Evolutionary conservation across 2,329 filamentous ascomycete species (phyloP), one percentile per base, ranked within the genome.

Genomic region (Chaetomium globosum): DNA sequence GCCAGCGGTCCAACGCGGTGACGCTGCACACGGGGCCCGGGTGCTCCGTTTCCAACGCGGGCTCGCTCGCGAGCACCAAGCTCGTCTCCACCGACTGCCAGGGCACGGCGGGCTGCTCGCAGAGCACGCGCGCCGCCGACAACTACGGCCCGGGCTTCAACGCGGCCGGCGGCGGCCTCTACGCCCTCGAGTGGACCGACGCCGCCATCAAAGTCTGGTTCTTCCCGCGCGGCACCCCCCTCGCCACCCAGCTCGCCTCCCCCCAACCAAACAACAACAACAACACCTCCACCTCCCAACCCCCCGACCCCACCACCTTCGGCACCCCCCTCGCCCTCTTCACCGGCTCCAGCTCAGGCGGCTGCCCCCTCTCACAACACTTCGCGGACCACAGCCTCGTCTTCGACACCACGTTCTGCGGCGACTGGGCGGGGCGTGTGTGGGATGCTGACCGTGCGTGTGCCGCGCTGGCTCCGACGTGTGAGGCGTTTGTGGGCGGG

Each of bases 361-460:
- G 81, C 4, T 97, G 94, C 77, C 80, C 93, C 71, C 89, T 96
- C 69, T 80, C 87, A 66, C 69, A 77, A 1, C 83, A 89, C 76
- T 96, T 97, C 80, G 80, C 80, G 66, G 77, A 89, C 66, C 85
- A 96, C 79, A 85, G 89, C 71, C 87, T 97, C 68, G 85, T 94
- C 68, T 88, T 95, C 76, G 87, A 94, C 78, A 95, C 88, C 0
- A 90, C 90, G 6, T 92, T 96, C 76, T 97, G 93, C 77, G 93
- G 93, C 23, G 86, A 89, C 73, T 97, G 93, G 93, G 93, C 93
- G 8, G 91, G 91, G 28, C 75, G 80, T 51, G 86, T 88, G 39
- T 96, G 90, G 89, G 72, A 73, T 57, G 73, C 75, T 36, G 82
- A 87, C 66, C 67, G 77, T 4, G 82, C 83, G 52, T 93, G 90